Percentiles rank a stretch among this genome's conserved stretches.
Evolutionary conservation across 2,329 filamentous ascomycete species (phyloP).

Genomic region (Cladosporium colombiae): DNA sequence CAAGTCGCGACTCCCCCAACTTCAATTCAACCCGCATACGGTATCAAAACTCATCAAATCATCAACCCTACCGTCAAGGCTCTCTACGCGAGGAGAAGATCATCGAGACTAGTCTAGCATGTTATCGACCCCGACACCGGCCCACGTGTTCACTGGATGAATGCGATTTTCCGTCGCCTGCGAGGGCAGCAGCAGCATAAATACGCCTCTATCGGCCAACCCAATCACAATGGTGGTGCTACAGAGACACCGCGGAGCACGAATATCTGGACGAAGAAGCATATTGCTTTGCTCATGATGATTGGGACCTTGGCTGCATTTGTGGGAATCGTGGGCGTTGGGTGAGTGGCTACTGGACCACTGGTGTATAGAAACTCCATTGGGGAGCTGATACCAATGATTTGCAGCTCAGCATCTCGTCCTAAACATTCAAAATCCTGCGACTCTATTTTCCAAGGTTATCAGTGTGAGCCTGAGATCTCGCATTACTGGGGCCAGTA

Average conservation of each 20-base stretch:
- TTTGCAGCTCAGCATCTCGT: not conserved
- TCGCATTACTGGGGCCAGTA: constrained; percentile 83
- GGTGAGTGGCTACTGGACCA: not conserved
- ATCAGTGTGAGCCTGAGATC: constrained; percentile 62
- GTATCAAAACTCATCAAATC: not conserved
- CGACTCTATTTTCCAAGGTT: constrained; percentile 49
- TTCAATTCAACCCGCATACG: not conserved
- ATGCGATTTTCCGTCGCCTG: constrained; percentile 15
- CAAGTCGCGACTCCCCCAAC: not conserved
- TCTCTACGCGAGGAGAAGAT: not conserved
- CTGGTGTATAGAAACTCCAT: not conserved
- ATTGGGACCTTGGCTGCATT: constrained; percentile 3
- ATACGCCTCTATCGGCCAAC: constrained; percentile 14
- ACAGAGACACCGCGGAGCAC: not conserved
- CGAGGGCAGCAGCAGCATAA: constrained; percentile 19
- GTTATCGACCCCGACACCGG: not conserved
- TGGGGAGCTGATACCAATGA: not conserved
- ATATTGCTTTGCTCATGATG: constrained; percentile 15
- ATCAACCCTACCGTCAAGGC: not conserved
- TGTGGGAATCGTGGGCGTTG: constrained; percentile 11
- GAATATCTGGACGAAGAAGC: constrained; percentile 20
- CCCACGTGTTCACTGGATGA: constrained; percentile 13
- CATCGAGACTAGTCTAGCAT: not conserved
- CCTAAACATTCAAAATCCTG: constrained; percentile 22
- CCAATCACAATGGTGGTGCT: not conserved